phyloP scores from a whole-genome alignment of 805 yeast species.

The Ogataea kodamae region DNA sequence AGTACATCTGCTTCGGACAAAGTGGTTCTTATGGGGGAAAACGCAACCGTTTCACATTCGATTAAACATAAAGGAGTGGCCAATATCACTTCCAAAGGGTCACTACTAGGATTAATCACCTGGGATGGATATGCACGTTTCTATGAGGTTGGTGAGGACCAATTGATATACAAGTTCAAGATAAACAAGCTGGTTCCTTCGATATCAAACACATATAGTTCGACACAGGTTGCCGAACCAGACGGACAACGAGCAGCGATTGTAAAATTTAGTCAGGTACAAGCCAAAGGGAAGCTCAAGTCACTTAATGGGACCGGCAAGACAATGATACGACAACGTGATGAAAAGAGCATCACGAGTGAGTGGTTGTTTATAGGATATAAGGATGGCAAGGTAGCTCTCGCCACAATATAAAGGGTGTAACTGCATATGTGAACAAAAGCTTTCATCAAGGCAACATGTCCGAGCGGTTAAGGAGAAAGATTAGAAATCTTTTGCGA shows the following conservation, averaged over 20 bases:
- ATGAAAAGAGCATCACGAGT: conserved; percentile 23
- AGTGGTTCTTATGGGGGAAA: conserved; percentile 30
- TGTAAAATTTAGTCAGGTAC: conserved; percentile 23
- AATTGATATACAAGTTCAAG: conserved; percentile 25
- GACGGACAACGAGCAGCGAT: conserved; percentile 21
- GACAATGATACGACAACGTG: conserved; percentile 30
- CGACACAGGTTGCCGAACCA: conserved; percentile 12
- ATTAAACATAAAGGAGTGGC: conserved; percentile 39
- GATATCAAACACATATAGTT: conserved; percentile 13
- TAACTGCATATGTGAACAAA: no score
- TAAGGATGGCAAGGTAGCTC: conserved; percentile 34
- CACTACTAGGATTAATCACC: conserved; percentile 36
- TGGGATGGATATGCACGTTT: conserved; percentile 52
- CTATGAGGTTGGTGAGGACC: conserved; percentile 23
- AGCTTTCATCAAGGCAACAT: no score
- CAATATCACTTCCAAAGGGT: conserved; percentile 24
- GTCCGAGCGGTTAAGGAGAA: no score
- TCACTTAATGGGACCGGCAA: conserved; percentile 33
- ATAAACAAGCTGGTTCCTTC: conserved; percentile 27
- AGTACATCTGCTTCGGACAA: conserved; percentile 50
- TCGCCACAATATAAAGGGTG: no score
- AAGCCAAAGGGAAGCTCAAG: conserved; percentile 16
- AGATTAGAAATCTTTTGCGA: no score
- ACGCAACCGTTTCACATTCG: conserved; percentile 5
- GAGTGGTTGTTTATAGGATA: conserved; percentile 32